A percentile compares a stretch with the other conserved stretches of the same genome.
Conservation (phyloP, 129 eudicot genomes). For the Daucus carota region DH1_v3.0 NC_030381.2:2592001-2592500, state of each 20-base stretch:
- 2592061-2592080: constrained; percentile 3
- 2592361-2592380: constrained; percentile 11
- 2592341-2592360: constrained; percentile 46
- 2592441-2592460: not conserved
- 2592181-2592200: constrained; percentile 53
- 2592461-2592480: not conserved
- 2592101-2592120: constrained; percentile 51
- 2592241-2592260: constrained; percentile 51
- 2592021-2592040: constrained; percentile 11
- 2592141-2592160: constrained; percentile 56
- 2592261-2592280: constrained; percentile 73
- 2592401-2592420: not conserved
- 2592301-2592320: constrained; percentile 73
- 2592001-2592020: constrained; percentile 28
- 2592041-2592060: constrained; percentile 8
- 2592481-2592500: not conserved
- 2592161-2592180: constrained; percentile 58
- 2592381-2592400: not conserved
- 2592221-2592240: constrained; percentile 63
- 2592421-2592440: not conserved
- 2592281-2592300: constrained; percentile 58
- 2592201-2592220: constrained; percentile 75
- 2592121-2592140: constrained; percentile 58
- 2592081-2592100: constrained; percentile 18
- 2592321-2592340: constrained; percentile 55